Evolutionary conservation across 2,329 filamentous ascomycete genomes (phyloP), one percentile per base, ranked within the genome.

Genomic region (Trichoderma endophyticum): DNA sequence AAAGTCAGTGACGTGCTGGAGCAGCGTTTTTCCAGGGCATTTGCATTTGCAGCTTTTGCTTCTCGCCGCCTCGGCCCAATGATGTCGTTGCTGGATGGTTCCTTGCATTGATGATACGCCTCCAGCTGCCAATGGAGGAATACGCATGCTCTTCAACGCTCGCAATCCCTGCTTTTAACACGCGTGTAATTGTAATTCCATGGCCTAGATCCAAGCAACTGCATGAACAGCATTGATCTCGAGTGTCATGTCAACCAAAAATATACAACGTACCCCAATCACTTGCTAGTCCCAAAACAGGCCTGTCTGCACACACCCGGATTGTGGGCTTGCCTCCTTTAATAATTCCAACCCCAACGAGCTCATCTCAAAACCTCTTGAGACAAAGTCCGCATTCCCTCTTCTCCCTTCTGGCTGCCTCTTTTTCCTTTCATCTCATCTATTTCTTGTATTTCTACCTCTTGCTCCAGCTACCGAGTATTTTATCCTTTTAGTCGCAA

Each of bases 1-100:
- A 66, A 66, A 48, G 54, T 61, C 54, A 67, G 71, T 72, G 66
- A 70, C 71, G 66, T 70, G 66, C 71, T 63, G 48, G 26, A 63
- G 39, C 68, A 34, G 21, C 30, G 7, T 6, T 24, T 48, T 54
- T 32, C 24, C 43, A 21, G n/a, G 59, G 59, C 28, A 30, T 32
- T 56, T n/a, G 18, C 21, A 4, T 36, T n/a, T 9, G 30, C 51
- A 30, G 5, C 30, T 34, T n/a, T 14, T 39, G 8, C 28, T 57
- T 12, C 9, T 21, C 43, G 43, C 43, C 43, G 43, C 34, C 34
- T 3, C 3, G 34, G 14, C 34, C 43, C 48, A 54, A 24, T 54
- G 9, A 54, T 24, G 48, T 24, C 48, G n/a, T 54, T 24, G 48
- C 48, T 24, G 5, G 48, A 14, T 12, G 11, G 56, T 32, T 9